These are phyloP conservation scores for Neoscytalidium dimidiatum DNA, from an alignment of 2,329 filamentous ascomycete genomes.

Conservation along the genomic window DNA sequence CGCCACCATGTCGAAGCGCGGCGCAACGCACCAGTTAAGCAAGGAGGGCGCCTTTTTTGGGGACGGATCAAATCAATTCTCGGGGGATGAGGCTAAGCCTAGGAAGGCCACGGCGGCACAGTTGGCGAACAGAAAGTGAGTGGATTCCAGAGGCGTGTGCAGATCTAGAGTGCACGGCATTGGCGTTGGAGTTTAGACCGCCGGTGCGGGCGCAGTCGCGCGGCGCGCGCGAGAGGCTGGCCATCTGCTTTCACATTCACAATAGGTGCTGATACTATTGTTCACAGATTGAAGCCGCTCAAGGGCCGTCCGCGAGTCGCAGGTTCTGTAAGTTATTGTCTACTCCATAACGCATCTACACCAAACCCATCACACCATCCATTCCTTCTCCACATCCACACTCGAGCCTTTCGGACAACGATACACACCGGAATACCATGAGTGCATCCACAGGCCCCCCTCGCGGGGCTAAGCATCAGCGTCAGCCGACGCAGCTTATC, in stretches of 20 bases:
- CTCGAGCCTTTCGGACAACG: no score
- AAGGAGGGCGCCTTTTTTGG: constrained; percentile 30
- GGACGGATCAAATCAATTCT: constrained; percentile 36
- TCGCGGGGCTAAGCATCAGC: no score
- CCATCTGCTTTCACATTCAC: constrained; percentile 15
- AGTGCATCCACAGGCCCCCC: no score
- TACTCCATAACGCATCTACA: neutral
- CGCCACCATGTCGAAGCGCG: constrained; percentile 42
- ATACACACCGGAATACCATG: no score
- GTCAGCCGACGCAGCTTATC: no score
- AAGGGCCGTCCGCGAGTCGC: constrained; percentile 11
- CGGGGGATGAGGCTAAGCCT: constrained; percentile 47
- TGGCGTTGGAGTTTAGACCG: neutral
- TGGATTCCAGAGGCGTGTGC: constrained; percentile 25
- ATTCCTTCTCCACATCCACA: neutral
- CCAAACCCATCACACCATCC: neutral
- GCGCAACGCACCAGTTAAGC: constrained; percentile 37
- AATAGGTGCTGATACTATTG: neutral
- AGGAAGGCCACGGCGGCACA: constrained; percentile 57
- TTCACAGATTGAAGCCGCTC: constrained; percentile 16
- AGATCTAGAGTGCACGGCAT: neutral
- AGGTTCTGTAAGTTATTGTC: constrained; percentile 10
- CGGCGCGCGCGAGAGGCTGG: neutral
- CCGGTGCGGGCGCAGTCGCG: neutral
- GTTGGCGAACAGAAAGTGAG: constrained; percentile 57